Evolutionary conservation across 495 filamentous ascomycete species (phyloP).

Genomic region (Aspergillus leporis): DNA sequence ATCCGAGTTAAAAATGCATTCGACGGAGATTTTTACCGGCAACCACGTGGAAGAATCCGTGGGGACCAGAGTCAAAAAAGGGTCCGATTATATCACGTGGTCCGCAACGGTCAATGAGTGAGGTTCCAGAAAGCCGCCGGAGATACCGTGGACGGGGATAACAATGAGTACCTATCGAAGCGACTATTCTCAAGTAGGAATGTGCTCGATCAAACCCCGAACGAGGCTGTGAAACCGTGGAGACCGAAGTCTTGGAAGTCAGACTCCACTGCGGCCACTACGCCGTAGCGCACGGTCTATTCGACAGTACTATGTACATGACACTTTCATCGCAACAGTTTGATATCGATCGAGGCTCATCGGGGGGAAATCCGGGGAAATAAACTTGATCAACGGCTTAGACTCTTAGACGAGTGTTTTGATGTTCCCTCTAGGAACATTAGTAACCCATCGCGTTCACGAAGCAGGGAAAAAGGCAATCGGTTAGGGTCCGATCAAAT

Average conservation of each 20-base stretch:
- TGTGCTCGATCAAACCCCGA: background rate
- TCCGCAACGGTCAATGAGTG: background rate
- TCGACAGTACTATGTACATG: too few species aligned
- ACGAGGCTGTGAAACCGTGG: constrained; percentile 7
- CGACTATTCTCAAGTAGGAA: background rate
- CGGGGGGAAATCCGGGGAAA: background rate
- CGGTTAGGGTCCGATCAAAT: constrained; percentile 5
- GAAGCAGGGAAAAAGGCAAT: too few species aligned
- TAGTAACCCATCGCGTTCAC: background rate
- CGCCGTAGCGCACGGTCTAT: background rate
- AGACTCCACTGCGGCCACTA: constrained; percentile 9
- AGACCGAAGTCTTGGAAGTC: background rate
- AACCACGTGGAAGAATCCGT: background rate
- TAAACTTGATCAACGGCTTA: background rate
- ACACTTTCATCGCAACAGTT: background rate
- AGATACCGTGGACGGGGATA: too few species aligned
- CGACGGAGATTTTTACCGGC: background rate
- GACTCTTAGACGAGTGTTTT: background rate
- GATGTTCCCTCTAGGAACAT: background rate
- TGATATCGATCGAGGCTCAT: background rate
- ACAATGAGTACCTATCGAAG: background rate
- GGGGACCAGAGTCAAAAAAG: background rate
- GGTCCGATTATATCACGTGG: constrained; percentile 2
- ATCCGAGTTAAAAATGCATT: constrained; percentile 1
- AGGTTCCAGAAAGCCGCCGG: background rate